These are phyloP conservation scores for Bacterosira constricta DNA, from an alignment of 108 stramenopile species.

Conservation along the genomic window DNA sequence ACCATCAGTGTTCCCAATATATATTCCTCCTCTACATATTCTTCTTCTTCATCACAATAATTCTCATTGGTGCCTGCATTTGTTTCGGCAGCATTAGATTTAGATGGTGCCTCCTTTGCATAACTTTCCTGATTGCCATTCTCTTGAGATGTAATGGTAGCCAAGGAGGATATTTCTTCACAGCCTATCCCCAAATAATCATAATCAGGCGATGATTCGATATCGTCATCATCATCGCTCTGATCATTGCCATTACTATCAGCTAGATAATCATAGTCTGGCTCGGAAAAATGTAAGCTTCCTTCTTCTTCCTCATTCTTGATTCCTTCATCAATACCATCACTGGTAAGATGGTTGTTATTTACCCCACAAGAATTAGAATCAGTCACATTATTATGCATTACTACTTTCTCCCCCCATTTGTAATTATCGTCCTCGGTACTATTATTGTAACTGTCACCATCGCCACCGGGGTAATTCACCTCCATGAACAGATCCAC, in stretches of 20 bases:
- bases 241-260: background rate
- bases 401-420: too few relatives aligned
- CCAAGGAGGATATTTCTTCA: background rate
- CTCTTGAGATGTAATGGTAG: background rate
- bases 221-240: background rate
- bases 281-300: constrained; percentile 1
- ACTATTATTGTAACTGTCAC: background rate
- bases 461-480: background rate
- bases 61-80: background rate
- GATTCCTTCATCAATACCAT: background rate
- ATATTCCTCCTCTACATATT: constrained; percentile 49
- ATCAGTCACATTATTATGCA: too few relatives aligned
- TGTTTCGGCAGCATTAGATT: background rate
- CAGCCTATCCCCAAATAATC: constrained; percentile 17
- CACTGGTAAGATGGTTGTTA: background rate
- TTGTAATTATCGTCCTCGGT: background rate
- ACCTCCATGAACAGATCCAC: constrained; percentile 61
- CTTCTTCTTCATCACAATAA: constrained; percentile 2
- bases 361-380: too few relatives aligned
- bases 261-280: constrained; percentile 24
- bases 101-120: background rate
- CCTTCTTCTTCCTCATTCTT: background rate
- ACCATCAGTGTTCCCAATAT: constrained; percentile 84
- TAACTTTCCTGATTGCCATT: background rate
- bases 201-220: constrained; percentile 30